phyloP scores from a whole-genome alignment of 2,329 filamentous ascomycete genomes.

The Didymella sp. region DNA sequence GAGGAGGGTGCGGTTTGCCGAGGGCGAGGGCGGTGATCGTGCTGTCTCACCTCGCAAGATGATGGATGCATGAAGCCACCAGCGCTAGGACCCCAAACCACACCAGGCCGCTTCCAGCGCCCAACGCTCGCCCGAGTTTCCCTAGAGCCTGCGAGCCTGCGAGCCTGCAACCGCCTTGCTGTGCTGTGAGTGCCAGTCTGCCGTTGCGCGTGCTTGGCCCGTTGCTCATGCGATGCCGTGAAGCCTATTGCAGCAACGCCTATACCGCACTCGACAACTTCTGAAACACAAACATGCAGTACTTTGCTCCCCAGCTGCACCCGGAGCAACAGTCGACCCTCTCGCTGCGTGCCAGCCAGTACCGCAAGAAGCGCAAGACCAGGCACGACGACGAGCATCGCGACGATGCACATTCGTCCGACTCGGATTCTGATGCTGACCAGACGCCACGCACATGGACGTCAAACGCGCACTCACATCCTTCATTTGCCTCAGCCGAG shows the following conservation, averaged over 20 bases:
- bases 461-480: slow-evolving; percentile 24
- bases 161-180: neutral
- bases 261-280: neutral
- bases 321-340: slow-evolving; percentile 35
- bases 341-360: slow-evolving; percentile 45
- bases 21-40: slow-evolving; percentile 12
- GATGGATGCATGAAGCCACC: slow-evolving; percentile 11
- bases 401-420: neutral
- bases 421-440: slow-evolving; percentile 10
- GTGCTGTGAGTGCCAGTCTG: neutral
- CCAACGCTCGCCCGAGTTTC: slow-evolving; percentile 1
- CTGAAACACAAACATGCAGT: slow-evolving; percentile 37
- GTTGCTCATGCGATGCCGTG: slow-evolving; percentile 8
- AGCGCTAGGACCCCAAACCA: slow-evolving; percentile 5
- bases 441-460: slow-evolving; percentile 1
- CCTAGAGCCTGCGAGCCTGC: neutral
- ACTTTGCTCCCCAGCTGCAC: slow-evolving; percentile 43
- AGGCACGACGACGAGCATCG: slow-evolving; percentile 32
- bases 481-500: slow-evolving; percentile 31
- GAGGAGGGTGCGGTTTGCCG: neutral
- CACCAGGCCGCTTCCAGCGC: neutral
- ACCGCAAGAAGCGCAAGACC: slow-evolving; percentile 33
- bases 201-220: slow-evolving; percentile 5
- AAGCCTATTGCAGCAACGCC: neutral
- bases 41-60: slow-evolving; percentile 13